Evolutionary conservation across 2,329 filamentous ascomycete genomes (phyloP).

Genomic region (Hymenoscyphus linearis): DNA sequence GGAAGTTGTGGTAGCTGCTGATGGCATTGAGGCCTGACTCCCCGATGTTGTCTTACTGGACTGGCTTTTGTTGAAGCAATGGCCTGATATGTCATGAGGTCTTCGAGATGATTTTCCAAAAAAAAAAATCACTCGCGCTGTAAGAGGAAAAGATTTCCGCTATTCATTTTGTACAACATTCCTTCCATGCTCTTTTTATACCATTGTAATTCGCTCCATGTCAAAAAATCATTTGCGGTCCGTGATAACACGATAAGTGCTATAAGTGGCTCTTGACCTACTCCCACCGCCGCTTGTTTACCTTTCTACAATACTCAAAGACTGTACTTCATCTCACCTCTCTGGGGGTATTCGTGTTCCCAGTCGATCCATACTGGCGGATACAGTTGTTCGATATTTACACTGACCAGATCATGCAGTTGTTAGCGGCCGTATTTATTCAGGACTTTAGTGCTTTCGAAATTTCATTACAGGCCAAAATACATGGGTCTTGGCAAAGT

Average conservation of each 20-base stretch:
- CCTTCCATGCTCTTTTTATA: not conserved
- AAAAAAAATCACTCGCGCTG: not conserved
- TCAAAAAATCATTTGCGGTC: not conserved
- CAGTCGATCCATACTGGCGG: not conserved
- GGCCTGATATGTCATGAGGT: not conserved
- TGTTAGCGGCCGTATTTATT: not conserved
- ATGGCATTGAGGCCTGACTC: not conserved
- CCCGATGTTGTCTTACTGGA: not conserved
- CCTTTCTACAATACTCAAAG: not conserved
- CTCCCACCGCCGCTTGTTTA: not conserved
- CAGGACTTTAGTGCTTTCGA: not conserved
- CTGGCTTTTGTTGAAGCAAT: not conserved
- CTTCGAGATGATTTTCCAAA: not conserved
- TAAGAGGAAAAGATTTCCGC: not conserved
- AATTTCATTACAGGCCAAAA: not conserved
- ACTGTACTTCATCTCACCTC: not conserved
- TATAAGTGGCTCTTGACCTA: not conserved
- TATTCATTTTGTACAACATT: not conserved
- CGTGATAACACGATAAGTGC: not conserved
- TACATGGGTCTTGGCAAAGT: not conserved
- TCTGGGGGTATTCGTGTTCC: not conserved
- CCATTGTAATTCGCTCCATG: not conserved
- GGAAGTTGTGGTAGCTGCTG: constrained; percentile 27
- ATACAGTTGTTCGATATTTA: not conserved
- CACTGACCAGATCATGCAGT: not conserved